Conservation (phyloP, 345 rosid species). For the Heritiera littoralis region DNA sequence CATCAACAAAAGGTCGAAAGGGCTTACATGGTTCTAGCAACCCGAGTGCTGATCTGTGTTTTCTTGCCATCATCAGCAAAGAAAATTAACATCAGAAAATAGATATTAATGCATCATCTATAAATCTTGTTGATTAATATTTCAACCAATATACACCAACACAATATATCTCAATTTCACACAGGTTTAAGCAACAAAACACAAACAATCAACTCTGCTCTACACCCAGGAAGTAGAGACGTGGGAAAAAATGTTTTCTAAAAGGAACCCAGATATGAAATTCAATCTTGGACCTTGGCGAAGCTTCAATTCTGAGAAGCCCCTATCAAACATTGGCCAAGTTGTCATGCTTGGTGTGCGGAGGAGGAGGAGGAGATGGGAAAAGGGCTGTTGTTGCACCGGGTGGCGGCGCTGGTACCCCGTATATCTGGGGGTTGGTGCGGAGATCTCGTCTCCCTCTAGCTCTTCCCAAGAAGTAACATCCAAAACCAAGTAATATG, state of each 20-base stretch:
- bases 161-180: background rate
- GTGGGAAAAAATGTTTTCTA: background rate
- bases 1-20: background rate
- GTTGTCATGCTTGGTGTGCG: slow-evolving; percentile 29
- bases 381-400: slow-evolving; percentile 20
- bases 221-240: background rate
- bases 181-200: background rate
- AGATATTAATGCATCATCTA: background rate
- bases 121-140: background rate
- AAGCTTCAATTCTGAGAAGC: background rate
- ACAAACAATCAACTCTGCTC: background rate
- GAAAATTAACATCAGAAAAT: background rate
- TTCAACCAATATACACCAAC: background rate
- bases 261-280: background rate
- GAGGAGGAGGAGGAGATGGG: slow-evolving; percentile 15
- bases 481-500: slow-evolving; percentile 67
- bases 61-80: slow-evolving; percentile 41
- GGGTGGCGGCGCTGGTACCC: slow-evolving; percentile 57
- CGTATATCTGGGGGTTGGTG: slow-evolving; percentile 66
- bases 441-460: slow-evolving; percentile 64
- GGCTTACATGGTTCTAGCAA: slow-evolving; percentile 56
- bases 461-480: slow-evolving; percentile 68
- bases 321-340: slow-evolving; percentile 26
- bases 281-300: background rate
- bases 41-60: slow-evolving; percentile 55